phyloP scores from a whole-genome alignment of 768 basidiomycete species.

The Rickenella mellea region DNA sequence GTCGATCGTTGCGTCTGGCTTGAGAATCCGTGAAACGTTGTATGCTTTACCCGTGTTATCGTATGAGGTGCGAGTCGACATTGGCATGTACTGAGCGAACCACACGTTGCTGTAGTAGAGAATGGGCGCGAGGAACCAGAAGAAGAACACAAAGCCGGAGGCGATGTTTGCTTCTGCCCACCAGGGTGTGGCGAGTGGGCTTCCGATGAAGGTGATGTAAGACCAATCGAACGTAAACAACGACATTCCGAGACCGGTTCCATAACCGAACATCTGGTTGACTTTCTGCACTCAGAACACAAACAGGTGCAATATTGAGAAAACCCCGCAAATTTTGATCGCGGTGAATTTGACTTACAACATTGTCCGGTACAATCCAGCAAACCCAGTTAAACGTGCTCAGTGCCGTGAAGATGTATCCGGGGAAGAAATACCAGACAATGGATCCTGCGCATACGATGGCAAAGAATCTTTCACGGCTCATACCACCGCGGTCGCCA shows the following conservation, averaged over 20 bases:
- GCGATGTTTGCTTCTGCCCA: constrained; percentile 72
- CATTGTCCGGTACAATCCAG: constrained; percentile 21
- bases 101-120: constrained; percentile 12
- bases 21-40: constrained; percentile 21
- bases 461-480: constrained; percentile 70
- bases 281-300: constrained; percentile 22
- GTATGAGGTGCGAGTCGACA: constrained; percentile 18
- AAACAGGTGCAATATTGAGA: neutral
- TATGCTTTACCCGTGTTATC: constrained; percentile 22
- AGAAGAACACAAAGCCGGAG: constrained; percentile 56
- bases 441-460: constrained; percentile 48
- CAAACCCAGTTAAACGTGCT: constrained; percentile 21
- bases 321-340: constrained; percentile 7
- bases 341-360: constrained; percentile 27
- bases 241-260: constrained; percentile 51
- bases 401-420: constrained; percentile 22
- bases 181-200: constrained; percentile 74
- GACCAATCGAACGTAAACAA: constrained; percentile 78
- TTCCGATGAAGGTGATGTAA: constrained; percentile 39
- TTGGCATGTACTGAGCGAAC: constrained; percentile 18
- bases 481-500: constrained; percentile 52
- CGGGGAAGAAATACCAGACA: constrained; percentile 41
- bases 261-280: constrained; percentile 64
- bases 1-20: constrained; percentile 14
- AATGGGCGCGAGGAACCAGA: constrained; percentile 33